Conservation (phyloP, 495 filamentous ascomycete genomes). For the Xylaria curta region DNA sequence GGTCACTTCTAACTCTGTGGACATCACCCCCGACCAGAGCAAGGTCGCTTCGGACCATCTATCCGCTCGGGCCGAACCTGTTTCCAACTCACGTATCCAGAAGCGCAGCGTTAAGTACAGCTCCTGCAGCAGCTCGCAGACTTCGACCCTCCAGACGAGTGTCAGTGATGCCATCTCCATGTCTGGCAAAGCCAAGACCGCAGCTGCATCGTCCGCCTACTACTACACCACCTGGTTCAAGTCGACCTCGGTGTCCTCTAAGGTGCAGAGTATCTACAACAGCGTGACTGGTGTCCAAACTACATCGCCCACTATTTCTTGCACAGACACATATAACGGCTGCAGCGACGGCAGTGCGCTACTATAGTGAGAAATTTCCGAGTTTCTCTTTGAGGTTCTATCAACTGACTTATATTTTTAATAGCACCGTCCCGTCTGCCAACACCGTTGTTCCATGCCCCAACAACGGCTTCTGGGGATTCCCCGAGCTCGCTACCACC, state of each 20-base stretch:
- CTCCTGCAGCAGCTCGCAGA: conserved; percentile 35
- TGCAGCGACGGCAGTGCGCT: conserved; percentile 36
- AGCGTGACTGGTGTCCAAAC: conserved; percentile 36
- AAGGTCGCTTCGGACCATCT: conserved; percentile 33
- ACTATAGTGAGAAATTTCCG: conserved; percentile 25
- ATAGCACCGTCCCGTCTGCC: conserved; percentile 32
- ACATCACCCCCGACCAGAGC: conserved; percentile 35
- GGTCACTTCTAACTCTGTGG: conserved; percentile 31
- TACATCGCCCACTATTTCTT: conserved; percentile 38
- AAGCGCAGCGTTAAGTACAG: conserved; percentile 36
- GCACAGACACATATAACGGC: conserved; percentile 35
- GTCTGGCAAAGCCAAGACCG: conserved; percentile 30
- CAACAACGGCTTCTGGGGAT: conserved; percentile 38
- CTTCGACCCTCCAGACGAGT: conserved; percentile 31
- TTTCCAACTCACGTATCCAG: conserved; percentile 32
- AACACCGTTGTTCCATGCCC: conserved; percentile 38
- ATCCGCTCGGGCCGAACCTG: conserved; percentile 20
- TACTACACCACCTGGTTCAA: conserved; percentile 41
- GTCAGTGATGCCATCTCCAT: conserved; percentile 38
- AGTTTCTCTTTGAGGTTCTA: not conserved
- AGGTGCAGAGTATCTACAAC: conserved; percentile 37
- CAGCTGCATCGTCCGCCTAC: conserved; percentile 26
- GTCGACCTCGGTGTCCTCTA: conserved; percentile 28
- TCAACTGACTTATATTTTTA: not conserved
- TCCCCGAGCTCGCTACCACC: conserved; percentile 36